These are phyloP conservation scores for Mycocentrospora acerina DNA, from an alignment of 2,329 filamentous ascomycete genomes.

Conservation along the genomic window DNA sequence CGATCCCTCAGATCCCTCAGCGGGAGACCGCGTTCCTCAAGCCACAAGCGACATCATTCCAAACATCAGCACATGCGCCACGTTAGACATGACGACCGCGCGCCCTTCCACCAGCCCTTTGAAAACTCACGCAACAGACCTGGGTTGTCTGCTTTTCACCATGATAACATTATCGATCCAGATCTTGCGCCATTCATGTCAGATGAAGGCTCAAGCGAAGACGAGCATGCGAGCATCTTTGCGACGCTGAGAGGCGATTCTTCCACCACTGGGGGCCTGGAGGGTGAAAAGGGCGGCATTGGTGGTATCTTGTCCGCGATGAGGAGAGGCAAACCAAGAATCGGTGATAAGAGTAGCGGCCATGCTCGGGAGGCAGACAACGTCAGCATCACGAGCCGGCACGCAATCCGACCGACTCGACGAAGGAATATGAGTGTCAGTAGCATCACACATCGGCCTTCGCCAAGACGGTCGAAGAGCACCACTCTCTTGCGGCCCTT, in stretches of 20 bases:
- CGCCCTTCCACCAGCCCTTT: slow-evolving; percentile 79
- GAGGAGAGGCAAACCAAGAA: slow-evolving; percentile 72
- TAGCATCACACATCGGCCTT: slow-evolving; percentile 71
- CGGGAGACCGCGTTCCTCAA: slow-evolving; percentile 69
- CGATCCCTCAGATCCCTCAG: slow-evolving; percentile 77
- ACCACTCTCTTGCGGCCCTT: slow-evolving; percentile 55
- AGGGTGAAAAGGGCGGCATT: slow-evolving; percentile 73
- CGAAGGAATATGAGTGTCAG: slow-evolving; percentile 82
- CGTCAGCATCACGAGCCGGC: slow-evolving; percentile 65
- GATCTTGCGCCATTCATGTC: slow-evolving; percentile 95
- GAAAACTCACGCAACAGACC: slow-evolving; percentile 67
- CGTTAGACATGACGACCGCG: slow-evolving; percentile 78
- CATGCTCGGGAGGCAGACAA: slow-evolving; percentile 65
- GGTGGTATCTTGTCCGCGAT: slow-evolving; percentile 70
- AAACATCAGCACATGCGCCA: slow-evolving; percentile 80
- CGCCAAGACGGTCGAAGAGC: slow-evolving; percentile 65
- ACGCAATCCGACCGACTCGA: slow-evolving; percentile 64
- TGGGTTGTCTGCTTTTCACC: slow-evolving; percentile 87
- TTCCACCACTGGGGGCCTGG: slow-evolving; percentile 61
- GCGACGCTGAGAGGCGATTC: slow-evolving; percentile 67
- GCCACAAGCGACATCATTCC: slow-evolving; percentile 85
- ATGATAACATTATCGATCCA: slow-evolving; percentile 97
- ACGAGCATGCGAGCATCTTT: slow-evolving; percentile 88
- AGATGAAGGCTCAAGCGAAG: slow-evolving; percentile 87
- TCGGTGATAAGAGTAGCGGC: slow-evolving; percentile 74